Percentiles rank a stretch among this genome's conserved stretches.
phyloP scores from a whole-genome alignment of 1,284 basidiomycete genomes.

The Cryptococcus depauperatus region DNA sequence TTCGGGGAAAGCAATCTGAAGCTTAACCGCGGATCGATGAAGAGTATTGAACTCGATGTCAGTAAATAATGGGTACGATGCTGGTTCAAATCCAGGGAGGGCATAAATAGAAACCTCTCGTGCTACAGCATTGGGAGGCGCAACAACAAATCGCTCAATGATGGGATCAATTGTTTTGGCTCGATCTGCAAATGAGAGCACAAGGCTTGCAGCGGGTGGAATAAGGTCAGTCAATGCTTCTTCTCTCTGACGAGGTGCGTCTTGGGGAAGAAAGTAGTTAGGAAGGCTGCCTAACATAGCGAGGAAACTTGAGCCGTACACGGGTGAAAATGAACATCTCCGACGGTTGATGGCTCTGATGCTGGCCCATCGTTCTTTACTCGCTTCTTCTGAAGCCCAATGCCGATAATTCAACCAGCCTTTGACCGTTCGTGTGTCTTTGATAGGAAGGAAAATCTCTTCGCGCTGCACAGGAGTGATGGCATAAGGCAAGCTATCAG shows the following conservation, averaged over 20 bases:
- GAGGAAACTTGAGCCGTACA: constrained; percentile 61
- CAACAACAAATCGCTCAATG: constrained; percentile 72
- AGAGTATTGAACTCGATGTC: constrained; percentile 55
- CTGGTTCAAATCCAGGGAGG: constrained; percentile 32
- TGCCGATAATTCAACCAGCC: constrained; percentile 60
- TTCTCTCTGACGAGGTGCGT: constrained; percentile 42
- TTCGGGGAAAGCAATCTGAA: constrained; percentile 92
- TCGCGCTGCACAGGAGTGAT: constrained; percentile 47
- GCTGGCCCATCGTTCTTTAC: constrained; percentile 59
- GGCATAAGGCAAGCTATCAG: constrained; percentile 56
- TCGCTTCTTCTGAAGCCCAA: constrained; percentile 53
- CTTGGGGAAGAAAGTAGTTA: constrained; percentile 55
- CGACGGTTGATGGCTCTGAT: constrained; percentile 65
- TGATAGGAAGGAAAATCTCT: constrained; percentile 51
- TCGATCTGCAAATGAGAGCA: constrained; percentile 61
- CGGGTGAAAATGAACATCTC: constrained; percentile 58
- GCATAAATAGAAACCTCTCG: constrained; percentile 56
- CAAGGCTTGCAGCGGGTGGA: constrained; percentile 41
- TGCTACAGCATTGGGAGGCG: constrained; percentile 72
- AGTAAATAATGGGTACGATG: constrained; percentile 33
- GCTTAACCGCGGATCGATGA: constrained; percentile 69
- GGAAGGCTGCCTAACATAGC: constrained; percentile 45
- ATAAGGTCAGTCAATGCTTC: constrained; percentile 44
- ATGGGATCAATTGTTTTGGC: constrained; percentile 52
- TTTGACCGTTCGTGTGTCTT: constrained; percentile 64